These are phyloP conservation scores for Xylaria scruposa DNA, from an alignment of 495 filamentous ascomycete species.

Conservation along the genomic window DNA sequence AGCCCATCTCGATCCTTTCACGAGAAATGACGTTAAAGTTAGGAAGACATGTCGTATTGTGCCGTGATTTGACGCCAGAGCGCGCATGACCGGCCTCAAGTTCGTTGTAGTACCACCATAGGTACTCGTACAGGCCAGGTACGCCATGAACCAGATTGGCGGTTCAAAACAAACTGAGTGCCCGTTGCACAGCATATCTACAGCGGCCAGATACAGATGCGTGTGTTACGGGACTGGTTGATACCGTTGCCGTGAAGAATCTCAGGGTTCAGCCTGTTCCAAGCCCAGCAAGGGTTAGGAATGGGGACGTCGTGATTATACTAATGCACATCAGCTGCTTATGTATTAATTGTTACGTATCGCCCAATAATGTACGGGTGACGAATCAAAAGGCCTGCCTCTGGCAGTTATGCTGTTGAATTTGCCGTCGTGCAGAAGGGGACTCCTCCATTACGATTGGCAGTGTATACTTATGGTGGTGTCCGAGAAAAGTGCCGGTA, in stretches of 20 bases:
- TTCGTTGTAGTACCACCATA: neutral
- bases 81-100: neutral
- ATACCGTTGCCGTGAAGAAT: neutral
- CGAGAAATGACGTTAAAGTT: neutral
- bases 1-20: neutral
- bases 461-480: neutral
- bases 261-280: neutral
- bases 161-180: neutral
- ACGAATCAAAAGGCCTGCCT: neutral
- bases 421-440: neutral
- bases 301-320: neutral
- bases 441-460: neutral
- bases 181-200: neutral
- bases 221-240: neutral
- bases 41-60: neutral
- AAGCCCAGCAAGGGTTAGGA: neutral
- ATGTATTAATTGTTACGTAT: neutral
- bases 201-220: neutral
- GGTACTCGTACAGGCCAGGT: neutral
- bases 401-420: neutral
- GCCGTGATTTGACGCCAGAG: neutral
- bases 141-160: neutral
- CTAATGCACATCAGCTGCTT: neutral
- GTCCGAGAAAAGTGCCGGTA: neutral
- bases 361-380: neutral